Percentiles rank a stretch among this genome's conserved stretches.
phyloP scores from a whole-genome alignment of 2,329 filamentous ascomycete species.

The Alternaria postmessia region DNA sequence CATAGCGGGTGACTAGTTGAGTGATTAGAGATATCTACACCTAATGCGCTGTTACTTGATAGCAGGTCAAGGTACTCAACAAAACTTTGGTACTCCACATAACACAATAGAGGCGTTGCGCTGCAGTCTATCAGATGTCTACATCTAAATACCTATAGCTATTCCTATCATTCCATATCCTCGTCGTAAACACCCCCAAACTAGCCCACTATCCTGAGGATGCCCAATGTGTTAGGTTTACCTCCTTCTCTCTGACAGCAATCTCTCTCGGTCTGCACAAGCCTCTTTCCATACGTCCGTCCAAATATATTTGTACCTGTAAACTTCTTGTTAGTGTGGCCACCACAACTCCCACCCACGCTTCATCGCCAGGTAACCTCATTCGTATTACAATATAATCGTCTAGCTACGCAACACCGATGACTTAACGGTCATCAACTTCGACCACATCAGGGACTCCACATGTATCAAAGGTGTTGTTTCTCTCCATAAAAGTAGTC shows the following conservation, averaged over 20 bases:
- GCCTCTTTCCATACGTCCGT: not conserved
- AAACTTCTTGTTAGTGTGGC: not conserved
- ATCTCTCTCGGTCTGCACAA: not conserved
- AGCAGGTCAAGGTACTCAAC: too few relatives aligned
- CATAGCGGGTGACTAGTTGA: not conserved
- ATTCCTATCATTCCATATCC: not conserved
- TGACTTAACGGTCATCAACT: not conserved
- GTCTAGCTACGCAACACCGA: not conserved
- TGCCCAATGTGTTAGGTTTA: not conserved
- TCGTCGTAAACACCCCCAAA: too few relatives aligned
- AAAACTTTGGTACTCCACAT: too few relatives aligned
- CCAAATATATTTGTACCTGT: not conserved
- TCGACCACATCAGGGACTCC: too few relatives aligned
- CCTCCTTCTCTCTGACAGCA: not conserved
- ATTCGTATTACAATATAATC: not conserved
- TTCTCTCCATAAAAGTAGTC: too few relatives aligned
- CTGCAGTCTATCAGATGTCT: too few relatives aligned
- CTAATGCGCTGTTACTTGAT: too few relatives aligned
- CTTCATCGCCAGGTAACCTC: not conserved
- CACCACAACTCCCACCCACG: not conserved
- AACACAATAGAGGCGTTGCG: too few relatives aligned
- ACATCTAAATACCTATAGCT: not conserved
- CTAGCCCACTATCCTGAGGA: not conserved
- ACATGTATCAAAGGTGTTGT: too few relatives aligned
- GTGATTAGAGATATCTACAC: not conserved